Base-by-base conservation (phyloP, 306 rosid species). In the Fagus crenata region DNA sequence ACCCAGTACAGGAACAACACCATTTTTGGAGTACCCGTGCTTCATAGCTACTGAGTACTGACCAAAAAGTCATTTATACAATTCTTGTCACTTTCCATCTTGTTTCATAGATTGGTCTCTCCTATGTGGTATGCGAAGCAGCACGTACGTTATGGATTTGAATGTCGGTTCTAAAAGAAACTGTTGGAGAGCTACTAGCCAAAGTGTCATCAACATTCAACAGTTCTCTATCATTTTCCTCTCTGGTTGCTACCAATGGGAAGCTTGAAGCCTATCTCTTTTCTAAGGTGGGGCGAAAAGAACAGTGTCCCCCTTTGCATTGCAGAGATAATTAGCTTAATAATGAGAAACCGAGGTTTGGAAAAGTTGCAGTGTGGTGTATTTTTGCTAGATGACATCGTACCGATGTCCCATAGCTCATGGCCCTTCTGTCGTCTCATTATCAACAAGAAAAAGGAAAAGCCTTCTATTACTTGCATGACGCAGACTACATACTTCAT, bases 131-230 rank as follows among this genome's bases (percentile, higher is more conserved):
- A 61, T 39, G 82, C 39, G 73, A 63, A 43, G 81, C 42, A 40
- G 87, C 84, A 85, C 87, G 83, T 67, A 85, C 87, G 83, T 67
- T 76, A 55, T 67, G 69, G n/a, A 41, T 71, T 60, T 53, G 37
- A 9, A 42, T 8, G 53, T 70, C 54, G 75, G 49, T 40, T 65
- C 69, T 77, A 49, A 71, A 22, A 9, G 7, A 6, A 12, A 18
- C 28, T 36, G 12, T 14, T 35, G 2, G 43, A 15, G 69, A 64
- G 42, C 11, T 2, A 36, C 18, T 5, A 22, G 35, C 43, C 15
- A 64, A 14, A 36, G 42, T 5, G 42, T 64, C 69, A 64, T 36
- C 28, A 22, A 22, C 28, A 22, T 22, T 22, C 28, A 8, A 58
- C 64, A 58, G 64, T 12, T 58, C 64, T 14, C 64, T 58, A 7